Conservation (phyloP, 306 rosid genomes). For the Sophora flavescens region DNA sequence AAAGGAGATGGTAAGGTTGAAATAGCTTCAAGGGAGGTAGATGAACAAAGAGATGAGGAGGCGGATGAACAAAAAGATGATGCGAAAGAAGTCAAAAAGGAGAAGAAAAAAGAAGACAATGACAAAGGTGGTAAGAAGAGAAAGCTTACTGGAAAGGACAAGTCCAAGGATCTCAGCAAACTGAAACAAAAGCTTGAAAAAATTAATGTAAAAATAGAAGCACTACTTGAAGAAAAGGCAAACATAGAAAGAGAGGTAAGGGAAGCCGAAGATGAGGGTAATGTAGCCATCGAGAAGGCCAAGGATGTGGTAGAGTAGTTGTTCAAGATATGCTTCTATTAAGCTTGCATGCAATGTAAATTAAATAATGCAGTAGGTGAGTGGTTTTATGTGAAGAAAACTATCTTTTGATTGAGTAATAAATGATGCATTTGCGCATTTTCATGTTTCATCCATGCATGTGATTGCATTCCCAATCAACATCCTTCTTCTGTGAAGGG, state of each 20-base stretch:
- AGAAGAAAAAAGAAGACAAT: constrained; percentile 51
- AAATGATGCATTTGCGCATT: neutral
- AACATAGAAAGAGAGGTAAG: constrained; percentile 59
- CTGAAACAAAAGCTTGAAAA: constrained; percentile 69
- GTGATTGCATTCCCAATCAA: neutral
- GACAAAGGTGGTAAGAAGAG: constrained; percentile 63
- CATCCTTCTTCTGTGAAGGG: neutral
- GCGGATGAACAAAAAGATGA: constrained; percentile 34
- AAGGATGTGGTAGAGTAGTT: constrained; percentile 36
- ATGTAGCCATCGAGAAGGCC: constrained; percentile 35
- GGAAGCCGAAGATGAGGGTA: constrained; percentile 55
- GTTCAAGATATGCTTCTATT: neutral
- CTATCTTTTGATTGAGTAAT: neutral
- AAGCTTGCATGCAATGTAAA: neutral
- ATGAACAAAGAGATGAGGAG: constrained; percentile 35
- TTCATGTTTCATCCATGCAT: neutral
- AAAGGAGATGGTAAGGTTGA: constrained; percentile 33
- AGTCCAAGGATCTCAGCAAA: constrained; percentile 55
- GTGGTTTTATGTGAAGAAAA: neutral
- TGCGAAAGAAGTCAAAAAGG: constrained; percentile 39
- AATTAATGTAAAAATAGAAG: constrained; percentile 61
- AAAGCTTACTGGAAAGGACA: constrained; percentile 54
- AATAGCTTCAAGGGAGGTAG: constrained; percentile 47
- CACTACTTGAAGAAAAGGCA: constrained; percentile 54
- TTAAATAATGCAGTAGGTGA: neutral